Conservation (phyloP, 2,329 filamentous ascomycete species). For the Hypoxylon sp. region DNA sequence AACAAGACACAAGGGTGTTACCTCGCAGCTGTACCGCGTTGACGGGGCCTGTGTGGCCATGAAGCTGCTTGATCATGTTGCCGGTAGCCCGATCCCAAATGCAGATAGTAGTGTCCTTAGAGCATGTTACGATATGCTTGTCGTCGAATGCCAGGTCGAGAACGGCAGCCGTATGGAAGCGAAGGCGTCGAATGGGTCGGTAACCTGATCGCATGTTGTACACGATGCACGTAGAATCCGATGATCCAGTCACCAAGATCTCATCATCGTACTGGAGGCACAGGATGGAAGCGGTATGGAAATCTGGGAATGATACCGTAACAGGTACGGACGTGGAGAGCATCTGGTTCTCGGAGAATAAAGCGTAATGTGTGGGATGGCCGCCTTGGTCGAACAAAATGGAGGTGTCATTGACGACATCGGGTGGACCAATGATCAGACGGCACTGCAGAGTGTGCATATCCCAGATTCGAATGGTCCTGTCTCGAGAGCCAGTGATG, state of each 20-base stretch:
- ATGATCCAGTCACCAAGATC: slow-evolving; percentile 94
- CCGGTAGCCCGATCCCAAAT: slow-evolving; percentile 91
- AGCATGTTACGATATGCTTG: slow-evolving; percentile 93
- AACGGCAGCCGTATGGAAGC: slow-evolving; percentile 84
- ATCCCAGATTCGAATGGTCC: slow-evolving; percentile 96
- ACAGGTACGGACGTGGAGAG: slow-evolving; percentile 60
- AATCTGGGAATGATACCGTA: slow-evolving; percentile 66
- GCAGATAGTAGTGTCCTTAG: slow-evolving; percentile 93
- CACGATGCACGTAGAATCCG: slow-evolving; percentile 89
- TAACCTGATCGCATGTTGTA: slow-evolving; percentile 85
- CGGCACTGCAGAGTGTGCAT: slow-evolving; percentile 86
- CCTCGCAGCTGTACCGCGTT: slow-evolving; percentile 96
- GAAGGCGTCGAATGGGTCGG: slow-evolving; percentile 79
- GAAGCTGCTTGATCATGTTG: slow-evolving; percentile 76
- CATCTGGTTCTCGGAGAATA: slow-evolving; percentile 59
- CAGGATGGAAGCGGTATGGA: slow-evolving; percentile 91
- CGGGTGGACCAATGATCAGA: slow-evolving; percentile 83
- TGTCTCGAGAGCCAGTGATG: slow-evolving; percentile 94
- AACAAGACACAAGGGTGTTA: slow-evolving; percentile 91
- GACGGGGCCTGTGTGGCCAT: slow-evolving; percentile 88
- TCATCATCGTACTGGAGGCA: slow-evolving; percentile 94
- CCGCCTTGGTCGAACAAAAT: slow-evolving; percentile 62
- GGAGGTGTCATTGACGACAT: slow-evolving; percentile 63
- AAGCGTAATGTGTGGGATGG: slow-evolving; percentile 63
- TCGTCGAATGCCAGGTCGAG: slow-evolving; percentile 94